Evolutionary conservation across 352 stramenopile species (phyloP), one percentile per base, ranked within the genome.

Genomic region (Thalassiosira delicatula): DNA sequence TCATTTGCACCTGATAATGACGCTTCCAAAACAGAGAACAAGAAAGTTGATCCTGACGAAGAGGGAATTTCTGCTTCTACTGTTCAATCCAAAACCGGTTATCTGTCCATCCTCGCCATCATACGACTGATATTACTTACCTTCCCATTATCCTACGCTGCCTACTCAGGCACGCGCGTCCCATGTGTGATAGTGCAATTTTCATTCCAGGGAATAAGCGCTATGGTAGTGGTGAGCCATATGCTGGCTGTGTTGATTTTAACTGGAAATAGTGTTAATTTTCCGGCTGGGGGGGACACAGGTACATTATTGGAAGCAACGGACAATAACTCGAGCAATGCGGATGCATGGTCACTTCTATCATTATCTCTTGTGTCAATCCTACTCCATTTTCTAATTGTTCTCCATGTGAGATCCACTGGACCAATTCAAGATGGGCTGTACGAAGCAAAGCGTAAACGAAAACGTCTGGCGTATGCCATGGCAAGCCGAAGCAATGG

Each of bases 321-420:
- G n/a, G 63, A 70, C 5, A 42, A 63, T 59, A 70, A 21, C 33
- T 59, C 53, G 42, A 69, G 25, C 54, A 65, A 56, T 44, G 63
- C 29, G 14, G 60, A 83, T 42, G 68, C 61, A 68, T 94, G 87
- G 87, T 78, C 79, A 5, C 54, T 91, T 35, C 51, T 94, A 30
- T 67, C 86, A 27, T 57, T 92, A 21, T 88, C 84, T 5, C 30
- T 92, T 21, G 23, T 90, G 1, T 84, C 81, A 1, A 90, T 81
- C 29, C 25, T 87, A 3, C 82, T 88, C 27, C 90, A 94, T 70
- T 80, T 90, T 66, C 29, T 92, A 25, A 76, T 94, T 54, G 82
- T 94, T 35, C 73, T 90, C 9, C 90, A 94, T 83, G 88, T 94
- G 1, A 73, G 86, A 72, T 90, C 81, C 1, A 92, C 88, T 57